phyloP scores from a whole-genome alignment of 1,139 yeast species.

The Taphrina confusa region DNA sequence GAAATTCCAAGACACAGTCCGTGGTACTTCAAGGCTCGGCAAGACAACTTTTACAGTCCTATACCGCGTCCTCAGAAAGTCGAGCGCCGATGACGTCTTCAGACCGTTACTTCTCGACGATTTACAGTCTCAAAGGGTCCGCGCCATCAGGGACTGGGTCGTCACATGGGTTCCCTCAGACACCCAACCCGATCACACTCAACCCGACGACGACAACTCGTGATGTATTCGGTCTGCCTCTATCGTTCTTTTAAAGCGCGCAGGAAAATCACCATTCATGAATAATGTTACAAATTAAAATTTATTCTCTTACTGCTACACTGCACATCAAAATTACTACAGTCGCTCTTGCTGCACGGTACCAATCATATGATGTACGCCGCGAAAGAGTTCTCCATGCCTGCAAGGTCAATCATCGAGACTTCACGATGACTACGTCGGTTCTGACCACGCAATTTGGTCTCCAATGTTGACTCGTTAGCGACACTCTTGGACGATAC shows the following conservation, averaged over 20 bases:
- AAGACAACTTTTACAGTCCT: slow-evolving; percentile 1
- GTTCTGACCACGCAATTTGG: too few species aligned
- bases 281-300: too few species aligned
- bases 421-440: background rate
- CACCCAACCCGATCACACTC: slow-evolving; percentile 10
- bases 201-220: too few species aligned
- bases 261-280: too few species aligned
- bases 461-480: background rate
- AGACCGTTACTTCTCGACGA: slow-evolving; percentile 22
- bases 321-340: too few species aligned
- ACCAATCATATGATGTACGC: too few species aligned
- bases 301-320: too few species aligned
- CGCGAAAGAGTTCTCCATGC: background rate
- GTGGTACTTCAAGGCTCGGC: slow-evolving; percentile 13
- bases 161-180: slow-evolving; percentile 27
- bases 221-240: too few species aligned
- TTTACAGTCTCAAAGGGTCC: slow-evolving; percentile 17
- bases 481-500: background rate
- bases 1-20: background rate
- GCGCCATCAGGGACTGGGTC: slow-evolving; percentile 43
- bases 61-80: slow-evolving; percentile 13
- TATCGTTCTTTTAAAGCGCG: too few species aligned
- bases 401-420: background rate
- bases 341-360: too few species aligned
- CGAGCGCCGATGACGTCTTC: slow-evolving; percentile 10